These are phyloP conservation scores for Abelmoschus esculentus DNA, from an alignment of 345 rosid genomes.

Conservation along the genomic window DNA sequence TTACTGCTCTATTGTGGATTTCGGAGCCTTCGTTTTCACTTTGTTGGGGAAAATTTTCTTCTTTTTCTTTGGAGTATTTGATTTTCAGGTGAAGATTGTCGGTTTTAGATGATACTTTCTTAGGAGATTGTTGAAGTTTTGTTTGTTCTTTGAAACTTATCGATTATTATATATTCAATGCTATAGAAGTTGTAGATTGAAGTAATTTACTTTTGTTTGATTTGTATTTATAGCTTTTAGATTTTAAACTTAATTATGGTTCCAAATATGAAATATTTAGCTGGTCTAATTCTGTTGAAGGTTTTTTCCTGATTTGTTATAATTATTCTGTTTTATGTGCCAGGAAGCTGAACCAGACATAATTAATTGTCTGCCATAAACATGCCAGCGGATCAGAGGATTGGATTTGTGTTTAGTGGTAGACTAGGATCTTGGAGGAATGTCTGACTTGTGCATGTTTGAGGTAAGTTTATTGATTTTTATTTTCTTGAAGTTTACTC, in stretches of 20 bases:
- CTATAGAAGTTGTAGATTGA: neutral
- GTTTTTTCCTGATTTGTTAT: neutral
- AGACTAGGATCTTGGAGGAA: conserved; percentile 25
- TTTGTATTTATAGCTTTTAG: neutral
- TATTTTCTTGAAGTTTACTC: neutral
- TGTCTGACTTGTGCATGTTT: conserved; percentile 60
- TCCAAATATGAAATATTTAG: neutral
- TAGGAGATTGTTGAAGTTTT: neutral
- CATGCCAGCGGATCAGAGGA: conserved; percentile 44
- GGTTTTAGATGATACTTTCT: conserved; percentile 26
- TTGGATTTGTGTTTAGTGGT: too few relatives aligned
- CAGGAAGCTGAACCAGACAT: conserved; percentile 24
- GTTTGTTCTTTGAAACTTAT: neutral
- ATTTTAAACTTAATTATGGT: neutral
- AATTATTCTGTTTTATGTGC: neutral
- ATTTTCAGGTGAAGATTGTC: neutral
- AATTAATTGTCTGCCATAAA: conserved; percentile 23
- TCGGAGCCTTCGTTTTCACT: conserved; percentile 9
- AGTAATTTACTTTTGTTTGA: neutral
- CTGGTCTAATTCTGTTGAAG: neutral
- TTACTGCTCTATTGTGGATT: conserved; percentile 8
- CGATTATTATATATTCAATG: neutral
- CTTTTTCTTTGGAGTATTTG: conserved; percentile 18
- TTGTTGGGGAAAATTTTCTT: conserved; percentile 1
- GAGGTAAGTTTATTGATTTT: conserved; percentile 37